phyloP scores from a whole-genome alignment of 1,284 basidiomycete species.

The Schizopora paradoxa region DNA sequence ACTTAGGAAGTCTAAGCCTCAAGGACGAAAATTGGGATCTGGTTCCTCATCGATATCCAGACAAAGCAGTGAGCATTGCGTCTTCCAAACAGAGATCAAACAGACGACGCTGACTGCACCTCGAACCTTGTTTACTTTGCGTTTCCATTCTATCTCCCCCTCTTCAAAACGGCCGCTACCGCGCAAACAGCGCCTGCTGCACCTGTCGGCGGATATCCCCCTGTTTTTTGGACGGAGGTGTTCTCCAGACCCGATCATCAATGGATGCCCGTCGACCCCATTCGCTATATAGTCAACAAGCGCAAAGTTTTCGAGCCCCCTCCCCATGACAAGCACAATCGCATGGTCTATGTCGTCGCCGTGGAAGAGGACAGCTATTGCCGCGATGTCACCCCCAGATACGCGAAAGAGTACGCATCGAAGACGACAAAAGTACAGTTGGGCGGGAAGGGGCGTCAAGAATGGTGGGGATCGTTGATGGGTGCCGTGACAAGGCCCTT shows the following conservation, averaged over 20 bases:
- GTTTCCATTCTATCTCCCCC: too few relatives aligned
- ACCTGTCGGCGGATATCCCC: conserved; percentile 49
- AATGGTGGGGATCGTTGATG: conserved; percentile 84
- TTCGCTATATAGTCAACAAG: conserved; percentile 76
- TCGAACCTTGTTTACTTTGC: too few relatives aligned
- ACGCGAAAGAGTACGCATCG: conserved; percentile 78
- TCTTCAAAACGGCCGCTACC: not conserved
- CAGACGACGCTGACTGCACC: too few relatives aligned
- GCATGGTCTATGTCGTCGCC: conserved; percentile 90
- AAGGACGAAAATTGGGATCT: conserved; percentile 35
- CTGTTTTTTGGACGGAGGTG: conserved; percentile 96
- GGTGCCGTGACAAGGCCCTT: conserved; percentile 65
- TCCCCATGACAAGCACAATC: conserved; percentile 57
- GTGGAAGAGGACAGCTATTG: conserved; percentile 88
- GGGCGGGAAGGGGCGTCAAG: conserved; percentile 60
- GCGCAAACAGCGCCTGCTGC: conserved; percentile 25
- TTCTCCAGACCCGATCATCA: conserved; percentile 88
- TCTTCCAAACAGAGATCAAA: not conserved
- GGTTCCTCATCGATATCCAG: conserved; percentile 2
- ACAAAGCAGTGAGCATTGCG: conserved; percentile 6
- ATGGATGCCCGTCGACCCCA: conserved; percentile 93
- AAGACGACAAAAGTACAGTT: conserved; percentile 82
- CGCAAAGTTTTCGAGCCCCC: conserved; percentile 81
- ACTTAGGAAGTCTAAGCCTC: conserved; percentile 47
- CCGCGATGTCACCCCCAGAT: conserved; percentile 70